These are phyloP conservation scores for Tausonia pullulans DNA, from an alignment of 1,284 basidiomycete species.

Conservation along the genomic window DNA sequence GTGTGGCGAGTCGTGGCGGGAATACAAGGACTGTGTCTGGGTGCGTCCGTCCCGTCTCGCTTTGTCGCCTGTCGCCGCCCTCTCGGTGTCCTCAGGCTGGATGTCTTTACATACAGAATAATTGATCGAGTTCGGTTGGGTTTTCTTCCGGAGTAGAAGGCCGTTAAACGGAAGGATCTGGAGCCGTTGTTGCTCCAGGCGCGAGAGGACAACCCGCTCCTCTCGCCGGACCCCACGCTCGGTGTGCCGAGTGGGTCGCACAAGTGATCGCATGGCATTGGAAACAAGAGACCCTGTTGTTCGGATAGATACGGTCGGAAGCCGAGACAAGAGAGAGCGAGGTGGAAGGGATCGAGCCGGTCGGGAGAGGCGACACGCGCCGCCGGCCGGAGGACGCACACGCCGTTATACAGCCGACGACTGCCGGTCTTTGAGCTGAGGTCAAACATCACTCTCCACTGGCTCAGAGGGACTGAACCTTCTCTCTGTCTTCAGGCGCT, in stretches of 20 bases:
- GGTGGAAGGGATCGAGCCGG: too few relatives aligned
- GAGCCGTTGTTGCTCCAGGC: constrained; percentile 66
- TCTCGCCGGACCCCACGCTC: not conserved
- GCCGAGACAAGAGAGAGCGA: too few relatives aligned
- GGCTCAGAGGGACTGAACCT: too few relatives aligned
- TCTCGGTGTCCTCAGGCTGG: not conserved
- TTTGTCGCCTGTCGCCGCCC: not conserved
- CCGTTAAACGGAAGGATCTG: constrained; percentile 66
- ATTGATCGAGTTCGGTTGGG: constrained; percentile 1
- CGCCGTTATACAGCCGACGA: too few relatives aligned
- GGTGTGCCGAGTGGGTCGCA: too few relatives aligned
- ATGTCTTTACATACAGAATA: not conserved
- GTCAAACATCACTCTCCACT: too few relatives aligned
- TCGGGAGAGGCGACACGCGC: too few relatives aligned
- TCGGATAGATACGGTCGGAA: too few relatives aligned
- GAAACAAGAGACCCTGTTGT: constrained; percentile 30
- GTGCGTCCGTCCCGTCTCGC: constrained; percentile 32
- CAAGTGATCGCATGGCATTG: too few relatives aligned
- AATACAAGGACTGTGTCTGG: constrained; percentile 69
- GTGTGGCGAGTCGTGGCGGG: constrained; percentile 68
- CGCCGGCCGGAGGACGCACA: too few relatives aligned
- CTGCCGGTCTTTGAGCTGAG: too few relatives aligned
- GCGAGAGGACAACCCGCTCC: constrained; percentile 63
- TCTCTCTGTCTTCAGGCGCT: too few relatives aligned
- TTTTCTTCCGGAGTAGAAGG: constrained; percentile 44